These are phyloP conservation scores for Borovskyia barvae DNA, from an alignment of 208 protist species.

Conservation along the genomic window DNA sequence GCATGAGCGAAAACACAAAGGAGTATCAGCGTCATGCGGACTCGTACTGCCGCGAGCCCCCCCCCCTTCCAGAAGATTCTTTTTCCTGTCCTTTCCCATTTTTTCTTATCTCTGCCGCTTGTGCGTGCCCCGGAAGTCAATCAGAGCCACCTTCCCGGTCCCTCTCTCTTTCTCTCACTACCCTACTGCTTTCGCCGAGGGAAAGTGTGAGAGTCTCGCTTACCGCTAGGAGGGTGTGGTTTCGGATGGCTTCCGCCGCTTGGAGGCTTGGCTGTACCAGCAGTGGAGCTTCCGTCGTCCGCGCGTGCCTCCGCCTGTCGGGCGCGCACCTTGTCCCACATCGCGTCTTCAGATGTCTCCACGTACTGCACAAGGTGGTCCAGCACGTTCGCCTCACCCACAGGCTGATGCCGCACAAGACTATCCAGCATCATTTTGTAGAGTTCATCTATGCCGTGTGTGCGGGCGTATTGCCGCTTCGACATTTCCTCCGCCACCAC, in stretches of 20 bases:
- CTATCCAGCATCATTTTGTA: constrained; percentile 62
- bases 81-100: no score
- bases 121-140: no score
- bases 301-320: constrained; percentile 5
- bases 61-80: no score
- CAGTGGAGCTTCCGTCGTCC: not conserved
- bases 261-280: not conserved
- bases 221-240: constrained; percentile 18
- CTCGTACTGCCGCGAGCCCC: no score
- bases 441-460: constrained; percentile 55
- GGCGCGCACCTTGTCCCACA: constrained; percentile 11
- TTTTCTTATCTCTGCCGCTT: no score
- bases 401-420: constrained; percentile 37
- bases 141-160: no score
- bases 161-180: not conserved
- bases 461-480: constrained; percentile 31
- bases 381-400: constrained; percentile 40
- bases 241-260: not conserved
- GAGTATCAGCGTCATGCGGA: no score
- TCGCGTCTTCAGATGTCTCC: constrained; percentile 21
- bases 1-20: no score
- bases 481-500: not conserved
- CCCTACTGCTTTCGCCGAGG: constrained; percentile 2
- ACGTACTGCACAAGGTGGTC: constrained; percentile 62
- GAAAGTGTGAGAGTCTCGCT: constrained; percentile 9